Percentiles rank a stretch among this genome's conserved stretches.
These are phyloP conservation scores for Houttuynia cordata DNA, from an alignment of 164 flowering plant genomes.

Conservation along the genomic window DNA sequence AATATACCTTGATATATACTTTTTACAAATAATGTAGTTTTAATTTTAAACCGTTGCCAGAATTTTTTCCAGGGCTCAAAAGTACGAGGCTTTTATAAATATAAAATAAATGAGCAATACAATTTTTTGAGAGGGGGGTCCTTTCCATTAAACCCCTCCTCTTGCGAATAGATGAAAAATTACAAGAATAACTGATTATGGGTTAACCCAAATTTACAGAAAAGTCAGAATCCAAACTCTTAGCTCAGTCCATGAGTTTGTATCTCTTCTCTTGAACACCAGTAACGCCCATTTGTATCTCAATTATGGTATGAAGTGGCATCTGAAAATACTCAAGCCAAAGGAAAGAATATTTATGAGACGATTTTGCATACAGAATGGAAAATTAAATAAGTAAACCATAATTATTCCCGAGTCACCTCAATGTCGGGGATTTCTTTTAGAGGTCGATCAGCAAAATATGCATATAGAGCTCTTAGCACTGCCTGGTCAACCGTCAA, in stretches of 20 bases:
- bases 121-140: no score
- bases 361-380: neutral
- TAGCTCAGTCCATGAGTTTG: constrained; percentile 81
- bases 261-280: constrained; percentile 96
- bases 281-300: constrained; percentile 96
- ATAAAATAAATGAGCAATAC: no score
- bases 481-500: constrained; percentile 53
- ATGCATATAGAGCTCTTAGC: constrained; percentile 91
- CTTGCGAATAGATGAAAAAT: no score
- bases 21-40: no score
- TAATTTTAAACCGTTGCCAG: no score
- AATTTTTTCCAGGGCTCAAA: no score
- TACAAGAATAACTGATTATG: neutral
- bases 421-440: constrained; percentile 94
- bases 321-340: constrained; percentile 33
- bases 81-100: no score
- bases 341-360: neutral
- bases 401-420: constrained; percentile 28
- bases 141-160: no score
- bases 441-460: constrained; percentile 94
- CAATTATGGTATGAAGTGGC: constrained; percentile 93
- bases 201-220: neutral
- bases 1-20: no score
- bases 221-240: no score
- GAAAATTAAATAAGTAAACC: neutral